Percentiles rank a stretch among this genome's conserved stretches.
These are phyloP conservation scores for Angomonas deanei DNA, from an alignment of 208 protist genomes.

Conservation along the genomic window DNA sequence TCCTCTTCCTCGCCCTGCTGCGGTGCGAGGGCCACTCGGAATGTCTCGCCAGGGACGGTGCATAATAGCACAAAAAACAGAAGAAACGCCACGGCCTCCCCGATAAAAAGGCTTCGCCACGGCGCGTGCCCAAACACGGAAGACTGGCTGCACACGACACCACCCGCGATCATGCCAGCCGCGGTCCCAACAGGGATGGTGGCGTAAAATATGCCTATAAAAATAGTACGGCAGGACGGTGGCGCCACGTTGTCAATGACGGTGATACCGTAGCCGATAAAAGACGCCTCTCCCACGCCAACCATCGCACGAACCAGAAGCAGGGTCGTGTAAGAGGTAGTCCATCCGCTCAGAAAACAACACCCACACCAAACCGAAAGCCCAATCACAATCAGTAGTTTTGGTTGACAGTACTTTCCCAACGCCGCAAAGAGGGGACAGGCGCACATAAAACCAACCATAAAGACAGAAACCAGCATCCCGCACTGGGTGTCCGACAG, in stretches of 20 bases:
- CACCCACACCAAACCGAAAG: constrained; percentile 55
- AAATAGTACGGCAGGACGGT: constrained; percentile 43
- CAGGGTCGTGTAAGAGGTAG: constrained; percentile 45
- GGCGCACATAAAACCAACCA: constrained; percentile 69
- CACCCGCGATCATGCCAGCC: constrained; percentile 62
- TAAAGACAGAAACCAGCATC: constrained; percentile 68
- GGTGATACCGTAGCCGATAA: constrained; percentile 73
- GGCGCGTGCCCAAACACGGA: constrained; percentile 6
- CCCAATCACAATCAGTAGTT: constrained; percentile 42
- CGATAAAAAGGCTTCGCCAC: constrained; percentile 56
- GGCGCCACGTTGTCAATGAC: constrained; percentile 83
- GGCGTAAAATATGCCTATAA: constrained; percentile 80
- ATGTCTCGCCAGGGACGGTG: not conserved
- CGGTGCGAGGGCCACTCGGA: not conserved
- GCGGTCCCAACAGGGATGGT: constrained; percentile 83
- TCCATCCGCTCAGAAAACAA: constrained; percentile 34
- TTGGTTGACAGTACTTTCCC: constrained; percentile 23
- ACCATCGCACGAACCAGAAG: constrained; percentile 50
- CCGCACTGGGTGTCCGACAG: constrained; percentile 53
- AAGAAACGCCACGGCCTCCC: constrained; percentile 37
- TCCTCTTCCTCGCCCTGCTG: not conserved
- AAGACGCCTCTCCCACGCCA: constrained; percentile 80
- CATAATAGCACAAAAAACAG: constrained; percentile 30
- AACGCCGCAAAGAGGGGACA: constrained; percentile 63
- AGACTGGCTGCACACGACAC: constrained; percentile 30